Evolutionary conservation across 345 rosid species (phyloP), one percentile per base, ranked within the genome.

Genomic region (Aethionema arabicum): DNA sequence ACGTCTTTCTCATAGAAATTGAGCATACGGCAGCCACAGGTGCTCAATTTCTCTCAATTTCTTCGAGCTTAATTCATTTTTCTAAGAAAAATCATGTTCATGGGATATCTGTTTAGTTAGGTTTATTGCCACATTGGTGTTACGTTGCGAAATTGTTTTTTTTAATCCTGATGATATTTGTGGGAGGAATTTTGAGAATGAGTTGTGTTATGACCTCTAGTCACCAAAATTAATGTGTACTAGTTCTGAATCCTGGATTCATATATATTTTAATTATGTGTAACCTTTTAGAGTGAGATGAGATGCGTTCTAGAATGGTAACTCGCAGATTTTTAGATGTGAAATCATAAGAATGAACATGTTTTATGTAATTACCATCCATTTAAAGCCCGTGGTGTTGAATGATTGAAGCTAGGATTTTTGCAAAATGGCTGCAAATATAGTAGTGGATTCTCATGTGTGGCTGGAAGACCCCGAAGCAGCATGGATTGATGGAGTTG

Each of bases 401-500:
- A 31, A 9, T 59, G 43, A 31, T 11, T 59, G 69, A 53, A 32
- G 39, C 4, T 32, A 61, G 71, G 68, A 8, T 36, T 47, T 32
- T 11, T 77, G 78, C 83, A 77, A 54, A 11, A 77, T 73, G 73
- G 56, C 70, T 15, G 68, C 55, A 44, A 78, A 75, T 35, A 72
- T 91, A 46, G 50, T 64, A 42, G 71, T 76, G 41, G 95, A 88
- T 67, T 72, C 88, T 60, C 90, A 79, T 73, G 72, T 91, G 41
- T 91, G 98, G 98, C 79, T 86, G 64, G 84, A 49, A 70, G 88
- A 88, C 73, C 74, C 82, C 4, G 78, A 81, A 3, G 43, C 54
- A 9, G 90, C 84, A 45, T 91, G 93, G 88, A 44, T 72, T 39
- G 88, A 83, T 72, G 98, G 98, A n/a, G 65, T 77, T 64, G 92